phyloP scores from a whole-genome alignment of 78 protist species.

The Dictyostelium firmibasis region DNA sequence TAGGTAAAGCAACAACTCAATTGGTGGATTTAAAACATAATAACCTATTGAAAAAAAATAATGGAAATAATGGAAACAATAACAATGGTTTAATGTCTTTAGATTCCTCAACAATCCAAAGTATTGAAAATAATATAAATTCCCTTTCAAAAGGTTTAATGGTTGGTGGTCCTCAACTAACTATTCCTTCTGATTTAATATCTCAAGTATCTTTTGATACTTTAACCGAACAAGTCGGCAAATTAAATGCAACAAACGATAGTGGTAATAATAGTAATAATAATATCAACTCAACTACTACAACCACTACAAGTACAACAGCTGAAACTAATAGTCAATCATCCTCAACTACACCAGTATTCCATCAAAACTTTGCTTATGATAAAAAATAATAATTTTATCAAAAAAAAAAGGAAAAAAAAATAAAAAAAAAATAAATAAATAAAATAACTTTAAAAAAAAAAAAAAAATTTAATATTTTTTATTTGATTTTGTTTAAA shows the following conservation, averaged over 20 bases:
- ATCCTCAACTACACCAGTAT: constrained; percentile 3
- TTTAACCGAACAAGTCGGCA: neutral
- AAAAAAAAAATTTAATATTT: neutral
- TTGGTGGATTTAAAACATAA: constrained; percentile 59
- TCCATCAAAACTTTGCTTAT: neutral
- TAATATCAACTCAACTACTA: neutral
- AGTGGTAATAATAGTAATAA: neutral
- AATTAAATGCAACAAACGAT: neutral
- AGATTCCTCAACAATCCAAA: neutral
- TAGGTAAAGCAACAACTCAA: constrained; percentile 49
- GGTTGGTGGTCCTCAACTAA: neutral
- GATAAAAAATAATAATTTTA: neutral
- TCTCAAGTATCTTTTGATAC: constrained; percentile 41
- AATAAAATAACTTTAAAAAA: neutral
- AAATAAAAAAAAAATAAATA: neutral
- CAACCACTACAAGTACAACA: constrained; percentile 8
- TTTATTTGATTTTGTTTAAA: too few species aligned
- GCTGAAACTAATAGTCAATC: neutral
- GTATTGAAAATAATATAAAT: constrained; percentile 2
- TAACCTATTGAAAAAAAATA: constrained; percentile 23
- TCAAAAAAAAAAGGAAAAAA: neutral
- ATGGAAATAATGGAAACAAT: neutral
- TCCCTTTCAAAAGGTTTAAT: neutral
- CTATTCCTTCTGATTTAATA: constrained; percentile 19
- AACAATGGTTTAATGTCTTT: neutral